Percentiles rank a stretch among this genome's conserved stretches.
Conservation (phyloP, 2,329 filamentous ascomycete genomes). For the Pseudogymnoascus sp. region DNA sequence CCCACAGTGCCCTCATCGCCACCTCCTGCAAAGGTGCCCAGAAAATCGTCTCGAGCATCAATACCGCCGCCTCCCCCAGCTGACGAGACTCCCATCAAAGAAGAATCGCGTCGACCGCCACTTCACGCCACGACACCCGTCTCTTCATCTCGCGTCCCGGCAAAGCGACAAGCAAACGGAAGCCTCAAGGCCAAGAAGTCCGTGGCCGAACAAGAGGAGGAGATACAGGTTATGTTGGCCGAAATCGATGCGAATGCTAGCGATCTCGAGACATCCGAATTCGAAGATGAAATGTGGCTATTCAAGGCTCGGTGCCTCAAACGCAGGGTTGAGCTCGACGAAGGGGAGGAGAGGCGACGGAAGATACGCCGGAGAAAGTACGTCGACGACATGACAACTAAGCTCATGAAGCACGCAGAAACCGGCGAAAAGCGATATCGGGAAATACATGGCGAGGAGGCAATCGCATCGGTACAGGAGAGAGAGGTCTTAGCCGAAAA, state of each 20-base stretch:
- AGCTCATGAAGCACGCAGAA: slow-evolving; percentile 61
- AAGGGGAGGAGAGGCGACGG: slow-evolving; percentile 55
- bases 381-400: slow-evolving; percentile 49
- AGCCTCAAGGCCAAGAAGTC: slow-evolving; percentile 56
- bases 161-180: slow-evolving; percentile 32
- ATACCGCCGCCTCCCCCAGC: slow-evolving; percentile 16
- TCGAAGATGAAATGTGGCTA: slow-evolving; percentile 37
- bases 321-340: slow-evolving; percentile 59
- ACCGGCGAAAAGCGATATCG: slow-evolving; percentile 71
- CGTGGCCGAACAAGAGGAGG: slow-evolving; percentile 57
- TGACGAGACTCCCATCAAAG: slow-evolving; percentile 20
- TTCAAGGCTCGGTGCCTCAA: slow-evolving; percentile 56
- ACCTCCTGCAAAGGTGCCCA: slow-evolving; percentile 24
- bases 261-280: slow-evolving; percentile 48
- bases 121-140: slow-evolving; percentile 36
- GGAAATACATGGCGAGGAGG: slow-evolving; percentile 68
- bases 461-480: slow-evolving; percentile 78
- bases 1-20: slow-evolving; percentile 37
- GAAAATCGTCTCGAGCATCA: slow-evolving; percentile 23
- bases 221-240: slow-evolving; percentile 59
- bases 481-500: slow-evolving; percentile 91
- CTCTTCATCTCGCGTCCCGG: slow-evolving; percentile 35
- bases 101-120: slow-evolving; percentile 12
- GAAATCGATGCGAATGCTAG: slow-evolving; percentile 51
- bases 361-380: slow-evolving; percentile 56